Base-by-base conservation (phyloP, 2,329 filamentous ascomycete species). In the Stagonosporopsis tanaceti region DNA sequence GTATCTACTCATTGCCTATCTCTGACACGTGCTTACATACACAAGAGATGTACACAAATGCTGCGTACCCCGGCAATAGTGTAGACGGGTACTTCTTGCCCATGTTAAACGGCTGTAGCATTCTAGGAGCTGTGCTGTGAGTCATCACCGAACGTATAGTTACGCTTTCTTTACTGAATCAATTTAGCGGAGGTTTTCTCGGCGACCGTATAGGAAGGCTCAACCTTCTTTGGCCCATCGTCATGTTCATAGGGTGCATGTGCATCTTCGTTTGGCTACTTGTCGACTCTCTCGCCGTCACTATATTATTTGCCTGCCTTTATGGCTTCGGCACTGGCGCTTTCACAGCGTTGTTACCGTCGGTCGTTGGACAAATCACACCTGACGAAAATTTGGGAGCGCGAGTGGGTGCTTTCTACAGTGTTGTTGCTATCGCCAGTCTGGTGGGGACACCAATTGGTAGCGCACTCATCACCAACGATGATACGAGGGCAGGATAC, bases 251-350 rank as follows among this genome's bases (percentile, higher is more conserved):
- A 25, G 75, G 74, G 28, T 77, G 85, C 34, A 64, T 85, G 1
- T 78, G 81, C 12, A 74, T 87, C 0, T 82, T 80, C 1, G 75
- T 90, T 5, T 88, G 86, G 85, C 75, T 87, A 4, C 81, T 70
- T 2, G 63, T 66, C 6, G 42, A 57, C 3, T 78, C 79, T 35
- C 83, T 87, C 9, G 82, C 82, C 0, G 82, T 84, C 1, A 84
- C 88, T 56, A 82, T 91, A 47, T 79, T 86, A 34, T 92, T 90
- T 71, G 82, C 84, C 12, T 79, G 83, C n/a, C 74, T 91, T 6
- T 92, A 89, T 63, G 90, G 89, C 17, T 90, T 92, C 70, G 82
- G 82, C 14, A 88, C 85, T 0, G 90, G 89, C 12, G 85, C 85
- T 2, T 89, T 87, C 65, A 84, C 90, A 34, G 85, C 85, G 0